phyloP scores from a whole-genome alignment of 768 basidiomycete species.

The Neoboletus magnificus region DNA sequence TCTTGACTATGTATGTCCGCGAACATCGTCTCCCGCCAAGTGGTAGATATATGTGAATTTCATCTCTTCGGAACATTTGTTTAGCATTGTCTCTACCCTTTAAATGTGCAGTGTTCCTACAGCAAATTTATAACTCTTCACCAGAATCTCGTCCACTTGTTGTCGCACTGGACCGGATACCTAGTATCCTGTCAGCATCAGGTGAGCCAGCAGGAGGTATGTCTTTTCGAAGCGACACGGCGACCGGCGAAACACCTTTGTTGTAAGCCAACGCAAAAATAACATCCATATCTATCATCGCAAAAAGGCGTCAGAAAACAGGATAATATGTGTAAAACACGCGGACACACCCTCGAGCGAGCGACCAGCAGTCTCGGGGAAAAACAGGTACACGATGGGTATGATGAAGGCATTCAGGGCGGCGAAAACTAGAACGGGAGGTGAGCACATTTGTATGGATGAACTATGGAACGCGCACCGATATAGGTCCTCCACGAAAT shows the following conservation, averaged over 20 bases:
- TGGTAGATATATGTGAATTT: not conserved
- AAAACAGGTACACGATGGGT: conserved; percentile 56
- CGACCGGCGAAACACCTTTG: conserved; percentile 43
- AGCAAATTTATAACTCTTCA: not conserved
- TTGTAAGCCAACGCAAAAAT: conserved; percentile 45
- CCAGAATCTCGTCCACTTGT: conserved; percentile 3
- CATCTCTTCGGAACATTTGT: not conserved
- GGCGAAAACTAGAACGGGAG: conserved; percentile 42
- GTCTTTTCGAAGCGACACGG: conserved; percentile 43
- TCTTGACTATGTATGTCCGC: conserved; percentile 1
- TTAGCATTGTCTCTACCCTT: not conserved
- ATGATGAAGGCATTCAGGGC: conserved; percentile 54
- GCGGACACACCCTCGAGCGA: conserved; percentile 47
- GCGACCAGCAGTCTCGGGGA: conserved; percentile 59
- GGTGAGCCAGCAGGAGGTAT: conserved; percentile 42
- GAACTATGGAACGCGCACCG: conserved; percentile 29
- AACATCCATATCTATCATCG: conserved; percentile 41
- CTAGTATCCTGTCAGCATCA: conserved; percentile 44
- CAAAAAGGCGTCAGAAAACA: not conserved
- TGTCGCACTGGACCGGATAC: conserved; percentile 20
- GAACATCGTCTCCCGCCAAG: not conserved
- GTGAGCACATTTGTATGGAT: not conserved
- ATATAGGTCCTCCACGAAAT: conserved; percentile 62
- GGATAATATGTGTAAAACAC: not conserved
- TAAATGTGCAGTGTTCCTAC: not conserved